Evolutionary conservation across 805 yeast genomes (phyloP), one percentile per base, ranked within the genome.

Genomic region (Lipomyces spencermartinsiae): DNA sequence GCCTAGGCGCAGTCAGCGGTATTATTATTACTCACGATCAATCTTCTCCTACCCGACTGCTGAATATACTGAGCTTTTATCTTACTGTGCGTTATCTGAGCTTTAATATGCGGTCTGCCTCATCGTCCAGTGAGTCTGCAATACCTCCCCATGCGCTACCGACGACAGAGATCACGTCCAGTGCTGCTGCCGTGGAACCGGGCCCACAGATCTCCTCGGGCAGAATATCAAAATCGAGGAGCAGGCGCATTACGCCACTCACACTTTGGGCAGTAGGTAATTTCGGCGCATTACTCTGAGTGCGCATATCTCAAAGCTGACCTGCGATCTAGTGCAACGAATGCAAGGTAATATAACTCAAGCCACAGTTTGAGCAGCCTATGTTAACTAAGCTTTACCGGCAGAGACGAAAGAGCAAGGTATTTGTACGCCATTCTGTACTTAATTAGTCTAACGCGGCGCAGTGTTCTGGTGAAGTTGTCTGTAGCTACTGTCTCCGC

Each of bases 401-500:
- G 3, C 3, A 39, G 49, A 39, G 49, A 39, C 49, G 49, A 14
- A 39, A 39, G n/a, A 39, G 49, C 49, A 39, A 39, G 49, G 49
- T 16, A 39, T 12, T 12, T 39, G n/a, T 12, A 39, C 16, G 12
- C 49, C 12, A 14, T 12, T 14, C 12, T 12, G 31, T 25, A 54
- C 2, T 25, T 14, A 12, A 54, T 25, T 54, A 54, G 19, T 16
- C 14, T 54, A 12, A 54, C 12, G 16, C 58, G 12, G 16, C n/a
- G 31, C 14, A 64, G 60, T 67, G 70, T 46, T 34, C 59, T 9
- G 70, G 70, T 31, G 68, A 63, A 8, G 31, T 19, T 6, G 49
- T 59, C 10, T 67, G 70, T 43, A 43, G 34, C 8, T 64, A 63
- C 56, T 67, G 70, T 37, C 22, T 22, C 22, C 34, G 56, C 19